These are phyloP conservation scores for Lactifluus hygrophoroides DNA, from an alignment of 768 basidiomycete species.

Conservation along the genomic window DNA sequence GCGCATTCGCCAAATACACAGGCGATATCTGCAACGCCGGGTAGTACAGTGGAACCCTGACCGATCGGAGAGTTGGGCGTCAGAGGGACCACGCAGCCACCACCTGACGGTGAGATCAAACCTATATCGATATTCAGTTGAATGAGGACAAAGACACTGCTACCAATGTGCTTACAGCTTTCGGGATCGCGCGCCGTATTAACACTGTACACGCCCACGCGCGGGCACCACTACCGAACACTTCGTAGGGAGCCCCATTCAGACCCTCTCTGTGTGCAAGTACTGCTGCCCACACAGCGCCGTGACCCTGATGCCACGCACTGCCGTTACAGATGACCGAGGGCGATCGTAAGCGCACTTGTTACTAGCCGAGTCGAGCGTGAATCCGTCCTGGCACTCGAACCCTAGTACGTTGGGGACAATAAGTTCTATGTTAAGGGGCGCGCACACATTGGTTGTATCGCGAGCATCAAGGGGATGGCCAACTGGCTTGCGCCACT, in stretches of 20 bases:
- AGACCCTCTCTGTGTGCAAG: conserved; percentile 5
- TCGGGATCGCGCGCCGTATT: conserved; percentile 40
- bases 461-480: conserved; percentile 8
- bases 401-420: conserved; percentile 30
- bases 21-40: conserved; percentile 41
- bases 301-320: conserved; percentile 27
- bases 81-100: conserved; percentile 37
- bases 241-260: conserved; percentile 37
- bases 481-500: background rate
- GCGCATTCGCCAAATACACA: conserved; percentile 37
- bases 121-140: too few species aligned
- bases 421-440: conserved; percentile 28
- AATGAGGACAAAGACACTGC: too few species aligned
- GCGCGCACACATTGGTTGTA: conserved; percentile 35
- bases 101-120: conserved; percentile 36
- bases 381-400: conserved; percentile 38
- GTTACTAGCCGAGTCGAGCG: conserved; percentile 27
- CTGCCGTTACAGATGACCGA: conserved; percentile 40
- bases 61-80: conserved; percentile 29
- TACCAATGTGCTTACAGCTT: conserved; percentile 41
- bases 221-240: conserved; percentile 31
- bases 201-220: conserved; percentile 46
- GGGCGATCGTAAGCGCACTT: conserved; percentile 39
- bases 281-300: conserved; percentile 29
- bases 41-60: conserved; percentile 41